phyloP scores from a whole-genome alignment of 2,329 filamentous ascomycete genomes.

The Alternaria tenuissima region DNA sequence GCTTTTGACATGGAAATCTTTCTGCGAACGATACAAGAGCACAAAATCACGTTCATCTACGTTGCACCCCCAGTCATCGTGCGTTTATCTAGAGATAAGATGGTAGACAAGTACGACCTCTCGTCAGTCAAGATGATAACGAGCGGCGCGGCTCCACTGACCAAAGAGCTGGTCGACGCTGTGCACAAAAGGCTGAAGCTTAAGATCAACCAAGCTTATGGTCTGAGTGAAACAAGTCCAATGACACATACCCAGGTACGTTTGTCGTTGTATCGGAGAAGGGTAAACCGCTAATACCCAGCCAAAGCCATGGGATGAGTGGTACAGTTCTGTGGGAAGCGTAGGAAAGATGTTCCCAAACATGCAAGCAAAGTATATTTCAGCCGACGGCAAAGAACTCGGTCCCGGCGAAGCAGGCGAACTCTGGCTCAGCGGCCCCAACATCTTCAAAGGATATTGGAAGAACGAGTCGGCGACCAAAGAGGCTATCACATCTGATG shows the following conservation, averaged over 20 bases:
- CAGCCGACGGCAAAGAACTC: slow-evolving; percentile 65
- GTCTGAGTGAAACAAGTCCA: slow-evolving; percentile 36
- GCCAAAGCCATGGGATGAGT: slow-evolving; percentile 34
- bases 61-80: slow-evolving; percentile 86
- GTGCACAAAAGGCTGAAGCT: slow-evolving; percentile 73
- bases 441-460: slow-evolving; percentile 79
- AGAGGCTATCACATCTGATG: slow-evolving; percentile 74
- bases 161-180: slow-evolving; percentile 76
- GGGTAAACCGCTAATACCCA: background rate
- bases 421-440: slow-evolving; percentile 76
- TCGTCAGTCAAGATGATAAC: slow-evolving; percentile 81
- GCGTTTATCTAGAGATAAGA: slow-evolving; percentile 77
- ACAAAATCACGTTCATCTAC: slow-evolving; percentile 78
- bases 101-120: slow-evolving; percentile 81
- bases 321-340: slow-evolving; percentile 64
- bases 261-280: background rate
- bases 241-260: slow-evolving; percentile 37
- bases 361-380: slow-evolving; percentile 81
- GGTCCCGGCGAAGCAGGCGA: slow-evolving; percentile 64
- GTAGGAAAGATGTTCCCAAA: slow-evolving; percentile 81
- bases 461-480: slow-evolving; percentile 74
- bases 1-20: slow-evolving; percentile 83
- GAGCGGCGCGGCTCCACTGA: slow-evolving; percentile 84
- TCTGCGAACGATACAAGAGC: slow-evolving; percentile 76
- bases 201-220: slow-evolving; percentile 38